These are phyloP conservation scores for Xylariaceae sp. DNA, from an alignment of 2,329 filamentous ascomycete species.

Conservation along the genomic window DNA sequence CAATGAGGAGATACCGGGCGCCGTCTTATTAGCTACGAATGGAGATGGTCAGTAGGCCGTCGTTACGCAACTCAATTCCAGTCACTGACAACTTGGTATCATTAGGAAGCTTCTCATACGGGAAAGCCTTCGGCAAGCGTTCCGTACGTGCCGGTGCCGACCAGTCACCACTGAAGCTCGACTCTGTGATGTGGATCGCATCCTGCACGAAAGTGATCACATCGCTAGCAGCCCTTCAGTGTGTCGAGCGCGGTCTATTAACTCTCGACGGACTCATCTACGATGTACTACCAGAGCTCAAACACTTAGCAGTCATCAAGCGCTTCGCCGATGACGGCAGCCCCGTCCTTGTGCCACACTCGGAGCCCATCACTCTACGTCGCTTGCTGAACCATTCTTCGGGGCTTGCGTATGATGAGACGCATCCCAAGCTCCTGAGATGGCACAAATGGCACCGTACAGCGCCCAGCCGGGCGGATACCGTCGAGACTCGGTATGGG, in stretches of 20 bases:
- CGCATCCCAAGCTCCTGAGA: conserved; percentile 21
- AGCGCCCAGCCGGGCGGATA: conserved; percentile 13
- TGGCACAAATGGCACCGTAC: conserved; percentile 27
- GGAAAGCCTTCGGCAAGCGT: conserved; percentile 18
- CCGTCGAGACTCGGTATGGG: conserved; percentile 28
- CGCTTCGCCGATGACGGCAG: conserved; percentile 14
- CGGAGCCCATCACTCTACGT: conserved; percentile 12
- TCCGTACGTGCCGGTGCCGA: conserved; percentile 18
- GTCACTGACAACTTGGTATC: no score
- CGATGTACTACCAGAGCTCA: conserved; percentile 39
- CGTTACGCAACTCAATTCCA: background rate
- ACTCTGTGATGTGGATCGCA: conserved; percentile 26
- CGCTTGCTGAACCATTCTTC: conserved; percentile 18
- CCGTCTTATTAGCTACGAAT: conserved; percentile 17
- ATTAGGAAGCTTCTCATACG: conserved; percentile 17
- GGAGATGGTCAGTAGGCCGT: conserved; percentile 7
- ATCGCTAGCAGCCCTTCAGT: conserved; percentile 39
- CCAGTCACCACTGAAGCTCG: conserved; percentile 15
- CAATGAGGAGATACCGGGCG: conserved; percentile 17
- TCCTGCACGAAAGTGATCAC: conserved; percentile 36
- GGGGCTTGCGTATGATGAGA: conserved; percentile 32
- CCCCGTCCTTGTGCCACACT: conserved; percentile 14
- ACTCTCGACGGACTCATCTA: conserved; percentile 38
- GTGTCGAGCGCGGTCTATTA: conserved; percentile 41
- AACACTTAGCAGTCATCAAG: conserved; percentile 11